phyloP scores from a whole-genome alignment of 1,139 yeast genomes.

The Nakaseomyces uthaithaninus region DNA sequence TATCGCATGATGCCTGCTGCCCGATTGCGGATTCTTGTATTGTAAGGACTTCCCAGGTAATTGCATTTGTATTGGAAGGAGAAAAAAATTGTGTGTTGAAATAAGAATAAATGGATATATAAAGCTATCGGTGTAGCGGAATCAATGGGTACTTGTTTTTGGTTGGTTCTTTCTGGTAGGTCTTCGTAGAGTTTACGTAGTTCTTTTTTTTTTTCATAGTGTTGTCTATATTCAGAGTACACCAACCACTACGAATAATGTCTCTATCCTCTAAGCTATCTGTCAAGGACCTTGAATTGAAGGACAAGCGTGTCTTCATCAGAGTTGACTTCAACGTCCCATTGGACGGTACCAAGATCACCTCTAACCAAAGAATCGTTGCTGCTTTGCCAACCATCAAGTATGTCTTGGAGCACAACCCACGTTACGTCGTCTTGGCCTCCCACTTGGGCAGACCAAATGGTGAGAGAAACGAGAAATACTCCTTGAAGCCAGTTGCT shows the following conservation, averaged over 20 bases:
- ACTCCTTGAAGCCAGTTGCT: conserved; percentile 87
- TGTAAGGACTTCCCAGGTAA: no score
- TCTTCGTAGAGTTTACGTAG: no score
- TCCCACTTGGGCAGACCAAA: conserved; percentile 98
- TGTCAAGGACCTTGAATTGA: conserved; percentile 77
- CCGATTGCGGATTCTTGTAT: no score
- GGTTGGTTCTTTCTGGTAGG: no score
- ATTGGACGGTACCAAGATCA: conserved; percentile 87
- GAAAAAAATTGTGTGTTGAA: no score
- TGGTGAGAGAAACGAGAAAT: conserved; percentile 75
- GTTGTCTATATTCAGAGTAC: background rate
- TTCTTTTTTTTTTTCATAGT: no score
- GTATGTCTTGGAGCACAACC: conserved; percentile 81
- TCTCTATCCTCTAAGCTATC: conserved; percentile 87
- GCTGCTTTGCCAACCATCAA: conserved; percentile 96
- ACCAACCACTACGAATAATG: conserved; percentile 38
- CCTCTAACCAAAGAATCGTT: conserved; percentile 97
- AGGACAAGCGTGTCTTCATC: conserved; percentile 88
- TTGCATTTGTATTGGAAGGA: no score
- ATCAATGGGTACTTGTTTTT: no score
- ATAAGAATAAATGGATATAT: no score
- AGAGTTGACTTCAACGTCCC: conserved; percentile 98
- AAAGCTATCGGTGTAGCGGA: no score
- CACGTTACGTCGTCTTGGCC: conserved; percentile 83
- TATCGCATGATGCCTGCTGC: no score